These are phyloP conservation scores for Byssochlamys sp. DNA, from an alignment of 2,329 filamentous ascomycete genomes.

Conservation along the genomic window DNA sequence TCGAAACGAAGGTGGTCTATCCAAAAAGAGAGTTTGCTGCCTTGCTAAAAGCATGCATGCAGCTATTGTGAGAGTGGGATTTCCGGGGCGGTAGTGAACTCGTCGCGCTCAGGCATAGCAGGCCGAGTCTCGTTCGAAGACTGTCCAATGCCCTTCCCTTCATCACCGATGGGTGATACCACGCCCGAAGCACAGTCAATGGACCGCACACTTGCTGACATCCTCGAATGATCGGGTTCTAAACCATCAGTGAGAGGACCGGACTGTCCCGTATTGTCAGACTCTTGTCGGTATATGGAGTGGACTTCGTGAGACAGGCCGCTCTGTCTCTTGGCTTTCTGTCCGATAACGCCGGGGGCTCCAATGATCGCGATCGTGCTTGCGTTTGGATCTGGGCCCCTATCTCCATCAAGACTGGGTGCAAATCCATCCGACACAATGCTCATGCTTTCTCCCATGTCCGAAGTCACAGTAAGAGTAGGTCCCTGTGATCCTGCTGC, in stretches of 20 bases:
- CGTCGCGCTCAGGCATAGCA: conserved; percentile 19
- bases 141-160: conserved; percentile 2
- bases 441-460: not conserved
- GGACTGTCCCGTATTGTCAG: not conserved
- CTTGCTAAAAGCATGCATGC: not conserved
- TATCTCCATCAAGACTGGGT: conserved; percentile 4
- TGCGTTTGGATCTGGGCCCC: conserved; percentile 19
- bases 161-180: conserved; percentile 3
- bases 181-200: not conserved
- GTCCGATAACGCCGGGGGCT: conserved; percentile 18
- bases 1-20: not conserved
- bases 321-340: not conserved
- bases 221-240: not conserved
- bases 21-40: not conserved
- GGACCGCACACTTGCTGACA: not conserved
- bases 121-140: conserved; percentile 12
- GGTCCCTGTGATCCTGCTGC: not conserved
- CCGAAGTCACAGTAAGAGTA: not conserved
- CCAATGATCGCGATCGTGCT: conserved; percentile 19
- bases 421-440: not conserved
- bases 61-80: not conserved
- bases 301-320: not conserved
- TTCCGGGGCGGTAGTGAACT: conserved; percentile 21
- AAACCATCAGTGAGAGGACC: not conserved
- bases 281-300: not conserved